These are phyloP conservation scores for Cercospora sp. DNA, from an alignment of 2,329 filamentous ascomycete species.

Conservation along the genomic window DNA sequence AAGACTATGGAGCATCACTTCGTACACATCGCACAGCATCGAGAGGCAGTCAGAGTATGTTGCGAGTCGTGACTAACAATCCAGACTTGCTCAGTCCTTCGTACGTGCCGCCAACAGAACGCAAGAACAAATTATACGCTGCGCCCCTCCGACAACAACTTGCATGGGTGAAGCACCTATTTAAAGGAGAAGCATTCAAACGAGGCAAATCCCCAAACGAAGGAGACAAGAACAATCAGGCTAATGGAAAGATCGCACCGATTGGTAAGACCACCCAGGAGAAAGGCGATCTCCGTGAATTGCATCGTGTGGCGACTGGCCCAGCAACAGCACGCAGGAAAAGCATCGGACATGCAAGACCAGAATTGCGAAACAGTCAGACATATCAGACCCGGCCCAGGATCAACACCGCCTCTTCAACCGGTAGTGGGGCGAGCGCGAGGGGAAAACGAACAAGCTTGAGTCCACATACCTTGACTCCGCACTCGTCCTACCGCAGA, in stretches of 20 bases:
- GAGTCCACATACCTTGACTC: conserved; percentile 77
- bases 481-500: conserved; percentile 80
- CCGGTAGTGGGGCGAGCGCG: conserved; percentile 36
- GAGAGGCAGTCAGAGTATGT: conserved; percentile 68
- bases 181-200: conserved; percentile 64
- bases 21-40: conserved; percentile 49
- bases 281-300: conserved; percentile 33
- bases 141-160: conserved; percentile 67
- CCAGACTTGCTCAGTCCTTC: conserved; percentile 58
- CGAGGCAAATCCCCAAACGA: conserved; percentile 58
- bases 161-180: conserved; percentile 69
- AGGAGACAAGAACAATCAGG: conserved; percentile 24
- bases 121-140: conserved; percentile 58
- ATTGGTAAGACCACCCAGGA: conserved; percentile 25
- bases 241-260: conserved; percentile 23
- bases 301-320: conserved; percentile 41
- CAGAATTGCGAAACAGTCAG: conserved; percentile 42
- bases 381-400: conserved; percentile 46
- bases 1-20: conserved; percentile 67
- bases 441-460: conserved; percentile 56
- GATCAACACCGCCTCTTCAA: conserved; percentile 45
- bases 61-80: conserved; percentile 77
- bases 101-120: conserved; percentile 50
- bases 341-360: conserved; percentile 39
- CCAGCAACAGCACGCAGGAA: conserved; percentile 36